A percentile compares a stretch with the other conserved stretches of the same genome.
Evolutionary conservation across 495 filamentous ascomycete genomes (phyloP).

Genomic region (Penicillium canariense): DNA sequence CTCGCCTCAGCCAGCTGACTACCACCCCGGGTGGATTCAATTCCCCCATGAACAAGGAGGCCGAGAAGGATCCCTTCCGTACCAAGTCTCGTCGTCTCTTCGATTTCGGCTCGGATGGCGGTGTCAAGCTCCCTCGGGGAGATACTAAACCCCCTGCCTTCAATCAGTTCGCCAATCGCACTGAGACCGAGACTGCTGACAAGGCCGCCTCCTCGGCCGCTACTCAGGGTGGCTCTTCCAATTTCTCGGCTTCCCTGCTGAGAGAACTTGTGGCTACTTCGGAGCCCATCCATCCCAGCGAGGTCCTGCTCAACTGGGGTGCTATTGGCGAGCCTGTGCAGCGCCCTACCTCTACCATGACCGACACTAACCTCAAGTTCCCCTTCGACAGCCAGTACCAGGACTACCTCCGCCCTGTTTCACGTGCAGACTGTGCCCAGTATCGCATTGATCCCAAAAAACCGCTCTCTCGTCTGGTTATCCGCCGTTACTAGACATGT

Average conservation of each 20-base stretch:
- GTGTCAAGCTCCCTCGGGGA: not conserved
- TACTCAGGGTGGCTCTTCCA: too few relatives aligned
- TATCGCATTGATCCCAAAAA: not conserved
- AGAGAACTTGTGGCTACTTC: not conserved
- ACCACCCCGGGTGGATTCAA: too few relatives aligned
- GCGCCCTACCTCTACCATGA: not conserved
- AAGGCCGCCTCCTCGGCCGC: not conserved
- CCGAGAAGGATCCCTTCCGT: not conserved
- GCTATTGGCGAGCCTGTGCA: slow-evolving; percentile 8
- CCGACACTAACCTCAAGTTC: not conserved
- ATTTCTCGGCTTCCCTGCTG: not conserved
- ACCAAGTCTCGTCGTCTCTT: slow-evolving; percentile 1
- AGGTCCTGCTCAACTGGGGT: not conserved
- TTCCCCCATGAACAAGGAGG: not conserved
- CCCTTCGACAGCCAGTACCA: not conserved
- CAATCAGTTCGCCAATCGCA: not conserved
- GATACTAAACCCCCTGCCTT: not conserved
- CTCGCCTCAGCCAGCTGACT: not conserved
- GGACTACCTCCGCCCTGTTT: not conserved
- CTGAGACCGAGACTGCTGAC: not conserved
- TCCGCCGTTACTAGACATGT: not conserved
- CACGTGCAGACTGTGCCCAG: not conserved
- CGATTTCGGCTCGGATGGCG: not conserved
- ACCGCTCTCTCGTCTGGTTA: too few relatives aligned
- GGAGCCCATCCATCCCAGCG: not conserved